Base-by-base conservation (phyloP, 108 stramenopile species). In the Skeletonema potamos region DNA sequence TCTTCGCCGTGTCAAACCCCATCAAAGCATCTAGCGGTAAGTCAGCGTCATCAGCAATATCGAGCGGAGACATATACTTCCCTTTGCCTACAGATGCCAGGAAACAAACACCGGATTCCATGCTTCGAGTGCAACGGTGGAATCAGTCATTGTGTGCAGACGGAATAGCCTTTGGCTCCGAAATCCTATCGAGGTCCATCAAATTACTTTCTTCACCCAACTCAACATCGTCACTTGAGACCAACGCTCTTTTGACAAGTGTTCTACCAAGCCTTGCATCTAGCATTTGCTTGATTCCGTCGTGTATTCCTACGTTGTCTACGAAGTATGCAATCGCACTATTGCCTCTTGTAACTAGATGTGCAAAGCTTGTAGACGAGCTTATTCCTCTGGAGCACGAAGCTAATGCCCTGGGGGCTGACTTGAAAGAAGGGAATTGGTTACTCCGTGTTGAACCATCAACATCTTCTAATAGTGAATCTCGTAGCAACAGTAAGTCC, bases 261-360 rank as follows among this genome's bases (percentile, higher is more conserved):
- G 55, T 94, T 39, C 72, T 91, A 13, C 86, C 90, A 8, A 79
- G 85, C 51, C 48, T 94, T 10, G 87, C 84, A 34, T 72, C 87
- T 11, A 62, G 77, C 15, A 43, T 94, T 27, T 87, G 85, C 65
- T 69, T 91, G 56, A 62, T 89, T 15, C 90, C 90, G 26, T 70
- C 86, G 9, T 87, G 81, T 18, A 88, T 94, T 60, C 92, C 92
- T 24, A 69, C 84, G 51, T 67, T 94, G 22, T 94, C 92, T 27
- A 57, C 76, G 30, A 71, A 86, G 54, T 85, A 73, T 68, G 89
- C 89, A 26, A 66, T 89, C 56, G 61, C 74, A 22, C 46, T 91
- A 11, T 43, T 94, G 54, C 87, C 90, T 18, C 56, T 82, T 56
- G 41, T 91, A 32, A 77, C 84, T 2, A 71, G 83, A 22, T 84